Evolutionary conservation across 768 basidiomycete genomes (phyloP).

Genomic region (Lactarius trivialis): DNA sequence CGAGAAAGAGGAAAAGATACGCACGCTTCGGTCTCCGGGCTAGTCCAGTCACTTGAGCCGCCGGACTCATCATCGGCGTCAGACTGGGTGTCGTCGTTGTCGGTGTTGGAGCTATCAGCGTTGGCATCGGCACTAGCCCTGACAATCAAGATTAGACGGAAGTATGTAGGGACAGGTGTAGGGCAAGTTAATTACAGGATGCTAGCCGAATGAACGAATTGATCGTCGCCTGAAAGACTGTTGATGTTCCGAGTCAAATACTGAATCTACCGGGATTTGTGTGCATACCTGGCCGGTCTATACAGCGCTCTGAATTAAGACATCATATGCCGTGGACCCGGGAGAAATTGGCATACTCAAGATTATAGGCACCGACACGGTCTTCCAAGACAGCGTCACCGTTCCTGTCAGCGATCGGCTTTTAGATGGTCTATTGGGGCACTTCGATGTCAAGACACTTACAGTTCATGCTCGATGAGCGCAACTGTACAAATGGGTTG

Average conservation of each 20-base stretch:
- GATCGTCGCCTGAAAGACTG: too few relatives aligned
- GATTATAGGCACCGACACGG: not conserved
- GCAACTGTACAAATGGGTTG: not conserved
- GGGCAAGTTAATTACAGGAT: not conserved
- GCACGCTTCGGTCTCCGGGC: not conserved
- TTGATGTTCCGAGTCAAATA: too few relatives aligned
- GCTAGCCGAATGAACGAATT: too few relatives aligned
- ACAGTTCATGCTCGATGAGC: not conserved
- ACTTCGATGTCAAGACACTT: not conserved
- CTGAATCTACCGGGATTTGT: too few relatives aligned
- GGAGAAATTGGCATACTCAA: not conserved
- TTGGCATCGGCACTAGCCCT: not conserved
- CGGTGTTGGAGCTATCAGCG: not conserved
- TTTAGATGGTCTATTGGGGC: not conserved
- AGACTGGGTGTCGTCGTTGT: not conserved
- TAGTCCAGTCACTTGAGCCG: not conserved
- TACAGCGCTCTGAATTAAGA: too few relatives aligned
- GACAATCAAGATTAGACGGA: not conserved
- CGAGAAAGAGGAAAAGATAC: not conserved
- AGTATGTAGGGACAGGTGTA: not conserved
- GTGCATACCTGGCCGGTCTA: too few relatives aligned
- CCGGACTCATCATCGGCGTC: not conserved
- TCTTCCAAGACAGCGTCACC: not conserved
- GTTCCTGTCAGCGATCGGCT: not conserved
- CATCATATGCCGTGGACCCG: not conserved